Evolutionary conservation across 2,329 filamentous ascomycete species (phyloP).

Genomic region (Sclerotinia nivalis): DNA sequence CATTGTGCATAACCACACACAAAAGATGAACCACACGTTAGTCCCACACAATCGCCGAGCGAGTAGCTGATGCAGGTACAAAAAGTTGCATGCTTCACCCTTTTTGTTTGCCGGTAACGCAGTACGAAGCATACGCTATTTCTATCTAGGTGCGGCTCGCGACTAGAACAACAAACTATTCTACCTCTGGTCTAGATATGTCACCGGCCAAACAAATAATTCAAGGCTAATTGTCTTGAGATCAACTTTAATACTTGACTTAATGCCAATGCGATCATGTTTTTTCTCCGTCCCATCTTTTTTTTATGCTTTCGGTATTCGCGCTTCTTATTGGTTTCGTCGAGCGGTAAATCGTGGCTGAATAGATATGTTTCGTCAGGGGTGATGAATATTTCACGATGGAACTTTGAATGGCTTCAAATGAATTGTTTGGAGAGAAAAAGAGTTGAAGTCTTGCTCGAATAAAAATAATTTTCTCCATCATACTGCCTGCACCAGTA

Average conservation of each 20-base stretch:
- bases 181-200: background rate
- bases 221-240: background rate
- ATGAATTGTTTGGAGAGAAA: background rate
- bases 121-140: background rate
- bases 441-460: background rate
- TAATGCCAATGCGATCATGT: constrained; percentile 2
- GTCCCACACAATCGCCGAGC: constrained; percentile 19
- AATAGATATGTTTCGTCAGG: constrained; percentile 4
- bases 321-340: constrained; percentile 5
- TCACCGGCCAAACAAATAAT: constrained; percentile 6
- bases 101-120: constrained; percentile 21
- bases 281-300: constrained; percentile 16
- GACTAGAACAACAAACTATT: constrained; percentile 7
- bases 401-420: constrained; percentile 12
- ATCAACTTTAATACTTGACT: background rate
- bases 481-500: background rate
- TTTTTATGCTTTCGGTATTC: constrained; percentile 14
- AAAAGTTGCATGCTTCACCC: constrained; percentile 21
- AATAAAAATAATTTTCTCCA: background rate
- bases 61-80: constrained; percentile 11
- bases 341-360: constrained; percentile 20
- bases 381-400: background rate
- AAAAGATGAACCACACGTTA: constrained; percentile 18
- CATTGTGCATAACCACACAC: constrained; percentile 16
- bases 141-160: constrained; percentile 18